A percentile compares a stretch with the other conserved stretches of the same genome.
Conservation (phyloP, 2,329 filamentous ascomycete species). For the Nemania sp. region DNA sequence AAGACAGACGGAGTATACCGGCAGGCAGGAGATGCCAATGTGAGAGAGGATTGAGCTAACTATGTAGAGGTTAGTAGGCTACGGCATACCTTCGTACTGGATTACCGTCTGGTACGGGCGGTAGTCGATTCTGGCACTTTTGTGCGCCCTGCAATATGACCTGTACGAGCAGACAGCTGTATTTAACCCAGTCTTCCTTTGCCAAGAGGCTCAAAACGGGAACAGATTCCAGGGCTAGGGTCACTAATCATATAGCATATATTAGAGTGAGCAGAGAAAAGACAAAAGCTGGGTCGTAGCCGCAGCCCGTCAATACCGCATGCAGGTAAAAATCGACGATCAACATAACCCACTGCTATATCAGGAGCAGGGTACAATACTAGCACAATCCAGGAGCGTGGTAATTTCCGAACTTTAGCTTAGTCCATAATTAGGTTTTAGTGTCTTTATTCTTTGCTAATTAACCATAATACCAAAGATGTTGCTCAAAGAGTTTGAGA, state of each 20-base stretch:
- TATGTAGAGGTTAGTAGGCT: not conserved
- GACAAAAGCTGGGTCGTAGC: slow-evolving; percentile 38
- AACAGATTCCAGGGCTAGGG: slow-evolving; percentile 6
- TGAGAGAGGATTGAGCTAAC: slow-evolving; percentile 8
- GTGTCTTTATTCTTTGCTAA: slow-evolving; percentile 18
- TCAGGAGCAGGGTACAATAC: slow-evolving; percentile 15
- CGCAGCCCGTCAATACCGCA: slow-evolving; percentile 23
- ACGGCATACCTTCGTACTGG: slow-evolving; percentile 1
- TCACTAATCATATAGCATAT: slow-evolving; percentile 12
- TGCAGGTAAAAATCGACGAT: slow-evolving; percentile 34
- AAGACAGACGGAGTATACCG: not conserved
- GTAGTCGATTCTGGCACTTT: not conserved
- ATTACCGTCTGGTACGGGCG: slow-evolving; percentile 1
- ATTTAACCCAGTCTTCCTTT: slow-evolving; percentile 21
- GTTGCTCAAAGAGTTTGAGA: not conserved
- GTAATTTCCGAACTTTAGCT: slow-evolving; percentile 31
- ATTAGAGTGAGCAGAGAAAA: not conserved
- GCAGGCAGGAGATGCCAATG: slow-evolving; percentile 13
- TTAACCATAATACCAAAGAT: slow-evolving; percentile 8
- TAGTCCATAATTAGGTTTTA: slow-evolving; percentile 3
- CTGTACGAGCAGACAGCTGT: slow-evolving; percentile 5
- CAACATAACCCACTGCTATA: slow-evolving; percentile 24
- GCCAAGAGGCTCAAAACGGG: slow-evolving; percentile 29
- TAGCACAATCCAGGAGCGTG: slow-evolving; percentile 19
- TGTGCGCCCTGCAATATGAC: not conserved